phyloP scores from a whole-genome alignment of 208 protist species.

The Jaenimonas drosophilae region DNA sequence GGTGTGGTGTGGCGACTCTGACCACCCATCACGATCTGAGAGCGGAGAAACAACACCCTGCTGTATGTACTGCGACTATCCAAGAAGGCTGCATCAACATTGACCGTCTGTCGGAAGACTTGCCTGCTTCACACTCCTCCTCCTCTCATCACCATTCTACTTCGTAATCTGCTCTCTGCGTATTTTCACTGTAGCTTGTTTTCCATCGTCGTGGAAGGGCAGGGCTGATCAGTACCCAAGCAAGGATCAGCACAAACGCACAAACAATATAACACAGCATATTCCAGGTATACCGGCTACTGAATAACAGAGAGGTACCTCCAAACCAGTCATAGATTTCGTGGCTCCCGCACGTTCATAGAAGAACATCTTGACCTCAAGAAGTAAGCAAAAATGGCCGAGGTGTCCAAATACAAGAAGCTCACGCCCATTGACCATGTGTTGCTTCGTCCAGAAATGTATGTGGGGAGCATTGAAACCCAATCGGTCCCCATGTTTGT shows the following conservation, averaged over 20 bases:
- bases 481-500: constrained; percentile 80
- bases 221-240: neutral
- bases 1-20: too few species aligned
- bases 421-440: constrained; percentile 94
- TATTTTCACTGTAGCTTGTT: neutral
- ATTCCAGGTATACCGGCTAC: neutral
- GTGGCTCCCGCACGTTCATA: neutral
- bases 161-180: too few species aligned
- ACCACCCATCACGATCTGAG: too few species aligned
- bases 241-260: neutral
- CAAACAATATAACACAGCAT: neutral
- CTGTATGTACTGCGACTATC: too few species aligned
- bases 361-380: neutral
- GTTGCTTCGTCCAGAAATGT: constrained; percentile 96
- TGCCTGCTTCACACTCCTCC: too few species aligned
- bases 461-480: constrained; percentile 94
- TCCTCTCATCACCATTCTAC: too few species aligned
- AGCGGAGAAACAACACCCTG: too few species aligned
- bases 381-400: constrained; percentile 37
- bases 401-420: constrained; percentile 87
- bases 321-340: neutral
- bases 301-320: neutral
- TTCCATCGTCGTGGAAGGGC: neutral
- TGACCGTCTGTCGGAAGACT: too few species aligned
- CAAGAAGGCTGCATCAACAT: too few species aligned